Evolutionary conservation across 176 grass and related monocot genomes (phyloP).

Genomic region (Thinopyrum elongatum): DNA sequence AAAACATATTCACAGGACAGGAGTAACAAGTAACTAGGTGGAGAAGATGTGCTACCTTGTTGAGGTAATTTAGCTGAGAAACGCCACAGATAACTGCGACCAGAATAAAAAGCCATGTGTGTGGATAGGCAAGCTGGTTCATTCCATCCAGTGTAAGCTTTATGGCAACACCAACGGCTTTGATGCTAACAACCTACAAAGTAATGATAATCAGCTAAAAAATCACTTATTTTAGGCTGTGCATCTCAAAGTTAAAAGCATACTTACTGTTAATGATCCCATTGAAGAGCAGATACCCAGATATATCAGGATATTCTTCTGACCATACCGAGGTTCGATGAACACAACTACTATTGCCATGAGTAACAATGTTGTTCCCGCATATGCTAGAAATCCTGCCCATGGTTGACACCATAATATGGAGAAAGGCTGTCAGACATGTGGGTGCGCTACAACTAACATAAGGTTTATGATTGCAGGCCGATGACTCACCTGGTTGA

Average conservation of each 20-base stretch:
- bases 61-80: constrained; percentile 95
- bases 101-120: constrained; percentile 87
- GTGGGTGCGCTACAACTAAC: not conserved
- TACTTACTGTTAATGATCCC: constrained; percentile 89
- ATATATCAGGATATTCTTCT: constrained; percentile 92
- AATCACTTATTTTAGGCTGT: not conserved
- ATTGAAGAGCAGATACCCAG: constrained; percentile 91
- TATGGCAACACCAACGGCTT: constrained; percentile 91
- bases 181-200: constrained; percentile 90
- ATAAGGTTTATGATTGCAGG: not conserved
- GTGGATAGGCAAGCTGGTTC: constrained; percentile 74
- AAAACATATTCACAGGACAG: not conserved
- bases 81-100: constrained; percentile 76
- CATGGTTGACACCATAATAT: constrained; percentile 15
- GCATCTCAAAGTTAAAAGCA: constrained; percentile 6
- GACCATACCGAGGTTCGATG: constrained; percentile 88
- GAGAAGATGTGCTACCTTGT: constrained; percentile 62
- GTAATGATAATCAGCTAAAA: not conserved
- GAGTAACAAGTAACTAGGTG: not conserved
- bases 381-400: constrained; percentile 83
- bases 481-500: constrained; percentile 54
- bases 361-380: constrained; percentile 42
- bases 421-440: constrained; percentile 15
- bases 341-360: constrained; percentile 58
- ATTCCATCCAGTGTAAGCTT: constrained; percentile 90